A percentile compares a stretch with the other conserved stretches of the same genome.
Evolutionary conservation across 2,329 filamentous ascomycete species (phyloP).

Genomic region (Arthrobotrys pseudoclavata): DNA sequence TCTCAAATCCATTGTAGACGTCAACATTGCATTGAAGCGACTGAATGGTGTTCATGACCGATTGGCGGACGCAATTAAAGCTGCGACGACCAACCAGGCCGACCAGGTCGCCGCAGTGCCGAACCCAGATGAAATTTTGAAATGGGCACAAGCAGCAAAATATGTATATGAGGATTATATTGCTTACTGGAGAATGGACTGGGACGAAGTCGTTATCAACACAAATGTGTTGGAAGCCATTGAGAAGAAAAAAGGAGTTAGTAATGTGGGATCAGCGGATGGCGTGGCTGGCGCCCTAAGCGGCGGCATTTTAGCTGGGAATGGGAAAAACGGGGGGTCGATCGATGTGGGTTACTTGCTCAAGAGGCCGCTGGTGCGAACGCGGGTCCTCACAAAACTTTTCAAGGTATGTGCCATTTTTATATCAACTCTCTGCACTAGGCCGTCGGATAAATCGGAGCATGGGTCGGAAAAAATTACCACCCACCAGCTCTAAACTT

Average conservation of each 20-base stretch:
- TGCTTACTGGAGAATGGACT: conserved; percentile 89
- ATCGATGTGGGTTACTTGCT: conserved; percentile 95
- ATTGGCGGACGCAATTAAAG: conserved; percentile 74
- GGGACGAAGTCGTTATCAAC: conserved; percentile 94
- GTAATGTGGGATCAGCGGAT: conserved; percentile 38
- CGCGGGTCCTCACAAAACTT: conserved; percentile 88
- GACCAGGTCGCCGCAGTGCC: conserved; percentile 20
- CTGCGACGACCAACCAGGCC: conserved; percentile 29
- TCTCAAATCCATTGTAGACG: conserved; percentile 89
- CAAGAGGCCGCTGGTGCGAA: conserved; percentile 85
- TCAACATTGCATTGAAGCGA: conserved; percentile 90
- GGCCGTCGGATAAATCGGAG: conserved; percentile 17
- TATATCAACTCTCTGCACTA: conserved; percentile 12
- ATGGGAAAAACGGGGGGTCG: conserved; percentile 74
- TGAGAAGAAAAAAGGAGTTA: conserved; percentile 56
- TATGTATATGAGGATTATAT: conserved; percentile 88
- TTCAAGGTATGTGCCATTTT: conserved; percentile 73
- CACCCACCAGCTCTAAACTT: neutral
- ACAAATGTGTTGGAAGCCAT: conserved; percentile 69
- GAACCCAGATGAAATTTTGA: conserved; percentile 77
- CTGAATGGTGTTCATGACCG: conserved; percentile 83
- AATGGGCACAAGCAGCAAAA: conserved; percentile 84
- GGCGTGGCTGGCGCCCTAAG: conserved; percentile 21
- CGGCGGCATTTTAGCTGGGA: conserved; percentile 25
- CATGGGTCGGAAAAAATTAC: conserved; percentile 22